Evolutionary conservation across 2,329 filamentous ascomycete genomes (phyloP).

Genomic region (Exophiala aquamarina): DNA sequence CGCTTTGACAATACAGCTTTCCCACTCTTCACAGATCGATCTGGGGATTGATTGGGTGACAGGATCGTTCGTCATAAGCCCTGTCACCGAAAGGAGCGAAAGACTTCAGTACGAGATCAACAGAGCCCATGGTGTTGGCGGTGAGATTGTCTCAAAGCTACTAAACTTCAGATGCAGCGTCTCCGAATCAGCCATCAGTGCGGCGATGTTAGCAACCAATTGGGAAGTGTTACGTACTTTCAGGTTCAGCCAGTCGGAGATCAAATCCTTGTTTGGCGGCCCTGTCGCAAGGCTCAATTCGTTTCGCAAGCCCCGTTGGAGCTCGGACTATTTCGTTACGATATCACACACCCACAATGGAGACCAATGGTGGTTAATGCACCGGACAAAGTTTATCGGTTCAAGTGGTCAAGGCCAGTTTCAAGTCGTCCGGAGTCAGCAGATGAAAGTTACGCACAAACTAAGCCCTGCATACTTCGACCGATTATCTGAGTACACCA

Average conservation of each 20-base stretch:
- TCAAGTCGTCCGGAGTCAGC: slow-evolving; percentile 16
- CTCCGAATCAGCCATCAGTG: slow-evolving; percentile 16
- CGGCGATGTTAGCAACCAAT: slow-evolving; percentile 19
- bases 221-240: slow-evolving; percentile 43
- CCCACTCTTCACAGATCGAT: slow-evolving; percentile 58
- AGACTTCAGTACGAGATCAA: slow-evolving; percentile 68
- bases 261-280: slow-evolving; percentile 61
- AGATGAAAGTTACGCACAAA: slow-evolving; percentile 19
- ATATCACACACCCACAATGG: slow-evolving; percentile 69
- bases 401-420: slow-evolving; percentile 8
- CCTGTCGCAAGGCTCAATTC: slow-evolving; percentile 66
- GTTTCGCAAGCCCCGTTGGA: slow-evolving; percentile 72
- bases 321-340: slow-evolving; percentile 68
- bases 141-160: slow-evolving; percentile 36
- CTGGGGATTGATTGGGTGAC: slow-evolving; percentile 75
- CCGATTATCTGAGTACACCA: slow-evolving; percentile 20
- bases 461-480: slow-evolving; percentile 24
- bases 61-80: slow-evolving; percentile 71
- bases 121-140: slow-evolving; percentile 43
- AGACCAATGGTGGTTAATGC: slow-evolving; percentile 75
- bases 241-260: slow-evolving; percentile 41
- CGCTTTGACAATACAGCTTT: slow-evolving; percentile 67
- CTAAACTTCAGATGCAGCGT: slow-evolving; percentile 30
- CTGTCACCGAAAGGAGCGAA: slow-evolving; percentile 57
- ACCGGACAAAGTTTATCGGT: slow-evolving; percentile 14